phyloP scores from a whole-genome alignment of 2,329 filamentous ascomycete species.

The Chrysoporthe austroafricana region DNA sequence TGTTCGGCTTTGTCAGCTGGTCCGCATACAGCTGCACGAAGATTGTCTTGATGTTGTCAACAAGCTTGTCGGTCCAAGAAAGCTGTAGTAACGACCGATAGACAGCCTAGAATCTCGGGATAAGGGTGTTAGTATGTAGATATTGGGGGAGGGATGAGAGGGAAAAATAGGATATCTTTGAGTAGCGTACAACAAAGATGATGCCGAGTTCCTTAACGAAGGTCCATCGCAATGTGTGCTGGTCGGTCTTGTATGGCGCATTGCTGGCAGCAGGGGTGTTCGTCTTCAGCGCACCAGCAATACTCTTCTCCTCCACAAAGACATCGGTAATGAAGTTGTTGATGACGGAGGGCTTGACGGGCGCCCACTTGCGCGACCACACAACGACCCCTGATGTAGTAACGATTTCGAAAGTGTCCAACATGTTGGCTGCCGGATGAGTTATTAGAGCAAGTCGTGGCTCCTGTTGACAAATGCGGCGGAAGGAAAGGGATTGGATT shows the following conservation, averaged over 20 bases:
- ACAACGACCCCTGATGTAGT: constrained; percentile 96
- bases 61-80: constrained; percentile 94
- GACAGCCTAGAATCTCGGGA: constrained; percentile 68
- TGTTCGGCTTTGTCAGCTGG: constrained; percentile 80
- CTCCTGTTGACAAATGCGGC: neutral
- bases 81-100: constrained; percentile 95
- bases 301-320: constrained; percentile 92
- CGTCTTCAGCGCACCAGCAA: constrained; percentile 63
- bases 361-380: constrained; percentile 87
- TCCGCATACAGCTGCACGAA: constrained; percentile 91
- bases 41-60: constrained; percentile 91
- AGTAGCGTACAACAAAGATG: constrained; percentile 80
- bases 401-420: constrained; percentile 95
- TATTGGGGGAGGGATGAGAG: constrained; percentile 22
- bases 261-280: constrained; percentile 64
- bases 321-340: constrained; percentile 96
- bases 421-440: constrained; percentile 58
- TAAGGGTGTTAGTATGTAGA: constrained; percentile 5
- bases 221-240: constrained; percentile 94
- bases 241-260: constrained; percentile 83
- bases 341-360: constrained; percentile 80
- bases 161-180: neutral
- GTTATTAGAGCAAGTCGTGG: neutral
- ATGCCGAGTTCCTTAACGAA: constrained; percentile 89
- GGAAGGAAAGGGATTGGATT: too few relatives aligned